Conservation (phyloP, 768 basidiomycete species). For the Infundibulicybe gibba region DNA sequence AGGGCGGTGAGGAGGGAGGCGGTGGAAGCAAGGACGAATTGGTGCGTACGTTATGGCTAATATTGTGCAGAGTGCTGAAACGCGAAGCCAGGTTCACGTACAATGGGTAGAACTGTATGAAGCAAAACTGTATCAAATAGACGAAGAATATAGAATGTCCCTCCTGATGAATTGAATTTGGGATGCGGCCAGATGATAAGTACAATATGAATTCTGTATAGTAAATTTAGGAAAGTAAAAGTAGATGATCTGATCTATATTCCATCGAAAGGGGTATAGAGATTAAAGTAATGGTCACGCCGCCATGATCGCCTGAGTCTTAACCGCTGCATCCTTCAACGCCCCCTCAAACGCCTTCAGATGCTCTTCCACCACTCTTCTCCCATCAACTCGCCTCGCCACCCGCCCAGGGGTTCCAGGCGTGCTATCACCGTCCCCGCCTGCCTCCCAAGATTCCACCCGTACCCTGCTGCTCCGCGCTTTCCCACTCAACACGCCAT, state of each 20-base stretch:
- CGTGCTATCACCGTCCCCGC: conserved; percentile 37
- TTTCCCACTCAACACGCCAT: conserved; percentile 81
- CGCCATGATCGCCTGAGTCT: conserved; percentile 83
- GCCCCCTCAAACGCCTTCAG: conserved; percentile 71
- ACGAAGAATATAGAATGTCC: no score
- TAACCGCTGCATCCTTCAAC: conserved; percentile 66
- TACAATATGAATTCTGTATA: conserved; percentile 12
- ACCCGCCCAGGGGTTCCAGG: conserved; percentile 22
- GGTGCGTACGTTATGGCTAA: conserved; percentile 26
- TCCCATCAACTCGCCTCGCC: conserved; percentile 57
- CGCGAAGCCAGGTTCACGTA: conserved; percentile 49
- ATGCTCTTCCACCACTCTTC: conserved; percentile 74
- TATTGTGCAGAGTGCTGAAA: no score
- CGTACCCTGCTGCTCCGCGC: conserved; percentile 74
- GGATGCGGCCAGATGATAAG: conserved; percentile 5
- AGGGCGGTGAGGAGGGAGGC: conserved; percentile 81
- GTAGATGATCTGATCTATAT: conserved; percentile 27
- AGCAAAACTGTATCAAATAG: conserved; percentile 11
- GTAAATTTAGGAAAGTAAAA: conserved; percentile 22
- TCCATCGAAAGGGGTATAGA: conserved; percentile 26
- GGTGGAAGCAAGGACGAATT: conserved; percentile 71
- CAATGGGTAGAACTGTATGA: conserved; percentile 35
- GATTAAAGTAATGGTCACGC: conserved; percentile 34
- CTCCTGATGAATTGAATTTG: no score
- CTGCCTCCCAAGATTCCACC: conserved; percentile 83